Evolutionary conservation across 768 basidiomycete genomes (phyloP), one percentile per base, ranked within the genome.

Genomic region (Galerina marginata): DNA sequence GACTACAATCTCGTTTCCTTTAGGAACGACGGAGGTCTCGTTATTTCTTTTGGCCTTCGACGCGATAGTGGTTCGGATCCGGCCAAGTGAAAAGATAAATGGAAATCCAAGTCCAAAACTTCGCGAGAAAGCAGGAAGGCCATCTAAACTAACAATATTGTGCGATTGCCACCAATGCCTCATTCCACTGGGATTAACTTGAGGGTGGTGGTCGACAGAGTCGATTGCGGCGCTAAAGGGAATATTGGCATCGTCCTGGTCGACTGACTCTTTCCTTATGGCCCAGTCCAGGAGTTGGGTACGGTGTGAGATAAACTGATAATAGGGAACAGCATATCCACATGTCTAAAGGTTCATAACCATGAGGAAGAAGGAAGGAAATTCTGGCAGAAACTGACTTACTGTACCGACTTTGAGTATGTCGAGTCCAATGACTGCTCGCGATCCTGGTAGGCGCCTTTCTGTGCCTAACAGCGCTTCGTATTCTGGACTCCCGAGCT

Each of bases 401-500:
- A 82, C 83, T 2, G 78, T 77, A 49, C 74, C 73, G 56, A 89
- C 86, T 74, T 84, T 85, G 69, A 83, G 76, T 9, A 90, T 79
- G 61, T 89, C 81, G 15, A 91, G 67, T 54, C 87, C 75, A 63
- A 90, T 86, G 37, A 83, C 78, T 4, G 86, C 79, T 23, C 88
- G 82, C 0, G 87, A 86, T 16, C 88, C 87, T 4, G 83, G 77
- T 58, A 79, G 77, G 9, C 88, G 81, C 36, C 69, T 70, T 25
- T 75, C 72, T 0, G 74, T 69, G 0, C 84, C 79, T 20, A 90
- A 76, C 43, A 84, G 77, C 0, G 68, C 70, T 54, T 87, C 77
- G 63, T 86, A 90, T 63, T 87, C 86, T 1, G 82, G 79, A 1
- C 84, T 83, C 3, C 86, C 88, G 65, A 86, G 84, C 66, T 90